Evolutionary conservation across 2,329 filamentous ascomycete genomes (phyloP).

Genomic region (Metarhizium anisopliae): DNA sequence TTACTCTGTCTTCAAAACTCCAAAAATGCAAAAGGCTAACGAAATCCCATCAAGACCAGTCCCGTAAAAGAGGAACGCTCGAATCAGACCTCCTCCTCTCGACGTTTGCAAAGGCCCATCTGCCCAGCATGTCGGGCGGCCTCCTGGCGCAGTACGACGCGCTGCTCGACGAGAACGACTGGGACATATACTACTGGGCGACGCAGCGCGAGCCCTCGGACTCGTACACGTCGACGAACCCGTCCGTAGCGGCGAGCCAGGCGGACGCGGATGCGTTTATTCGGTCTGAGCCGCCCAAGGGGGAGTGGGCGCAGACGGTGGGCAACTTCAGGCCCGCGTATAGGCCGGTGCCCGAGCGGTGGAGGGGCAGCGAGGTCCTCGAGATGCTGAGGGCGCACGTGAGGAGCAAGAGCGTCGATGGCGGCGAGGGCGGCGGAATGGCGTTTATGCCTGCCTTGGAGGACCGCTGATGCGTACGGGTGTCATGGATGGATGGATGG

Average conservation of each 20-base stretch:
- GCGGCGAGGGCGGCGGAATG: conserved; percentile 37
- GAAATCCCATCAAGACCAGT: conserved; percentile 60
- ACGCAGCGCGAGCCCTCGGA: conserved; percentile 62
- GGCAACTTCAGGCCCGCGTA: conserved; percentile 93
- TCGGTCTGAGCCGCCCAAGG: conserved; percentile 32
- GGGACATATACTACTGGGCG: conserved; percentile 99
- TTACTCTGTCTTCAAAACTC: too few species aligned
- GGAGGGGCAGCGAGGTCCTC: conserved; percentile 77
- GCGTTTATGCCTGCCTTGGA: conserved; percentile 47
- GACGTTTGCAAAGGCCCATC: conserved; percentile 79
- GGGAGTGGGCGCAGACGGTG: conserved; percentile 95
- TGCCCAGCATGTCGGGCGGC: conserved; percentile 60
- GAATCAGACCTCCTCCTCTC: conserved; percentile 94
- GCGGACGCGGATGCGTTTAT: conserved; percentile 16
- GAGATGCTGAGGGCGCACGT: conserved; percentile 73
- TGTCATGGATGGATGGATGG: background rate
- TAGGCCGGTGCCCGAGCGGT: conserved; percentile 76
- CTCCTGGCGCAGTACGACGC: conserved; percentile 80
- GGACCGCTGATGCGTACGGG: background rate
- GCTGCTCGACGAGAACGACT: conserved; percentile 98
- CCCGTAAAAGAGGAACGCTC: conserved; percentile 89
- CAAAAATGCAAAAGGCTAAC: background rate
- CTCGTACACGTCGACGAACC: conserved; percentile 35
- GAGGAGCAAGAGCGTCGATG: conserved; percentile 41
- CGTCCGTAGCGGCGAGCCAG: conserved; percentile 12